A percentile compares a stretch with the other conserved stretches of the same genome.
Evolutionary conservation across 192 early-diverging fungal species (phyloP).

Genomic region (Ambispora gerdemannii): DNA sequence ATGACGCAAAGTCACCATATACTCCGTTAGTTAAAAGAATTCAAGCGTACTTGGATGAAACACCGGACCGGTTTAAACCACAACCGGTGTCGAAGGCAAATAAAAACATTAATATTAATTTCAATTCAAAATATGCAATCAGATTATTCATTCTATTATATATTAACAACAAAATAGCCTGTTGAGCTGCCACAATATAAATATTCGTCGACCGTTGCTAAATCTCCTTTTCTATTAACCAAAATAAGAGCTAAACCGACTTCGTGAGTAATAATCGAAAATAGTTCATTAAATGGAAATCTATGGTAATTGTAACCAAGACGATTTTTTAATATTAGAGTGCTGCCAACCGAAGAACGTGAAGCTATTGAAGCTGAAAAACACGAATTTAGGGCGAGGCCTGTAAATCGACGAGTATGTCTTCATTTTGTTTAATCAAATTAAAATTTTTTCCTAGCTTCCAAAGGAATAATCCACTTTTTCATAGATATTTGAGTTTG

Average conservation of each 20-base stretch:
- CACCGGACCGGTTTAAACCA: not conserved
- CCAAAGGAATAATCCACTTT: not conserved
- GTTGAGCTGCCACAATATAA: not conserved
- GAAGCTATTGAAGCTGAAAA: not conserved
- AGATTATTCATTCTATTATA: not conserved
- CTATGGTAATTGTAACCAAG: too few relatives aligned
- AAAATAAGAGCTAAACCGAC: not conserved
- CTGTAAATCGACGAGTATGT: not conserved
- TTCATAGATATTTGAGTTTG: constrained; percentile 2
- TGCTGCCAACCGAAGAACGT: constrained; percentile 2
- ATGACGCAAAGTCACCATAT: not conserved
- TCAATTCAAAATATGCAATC: not conserved
- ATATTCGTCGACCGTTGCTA: too few relatives aligned
- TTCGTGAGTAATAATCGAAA: not conserved
- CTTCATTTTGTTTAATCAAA: not conserved
- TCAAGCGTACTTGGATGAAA: not conserved
- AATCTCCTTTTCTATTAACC: not conserved
- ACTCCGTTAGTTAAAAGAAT: not conserved
- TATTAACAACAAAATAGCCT: not conserved
- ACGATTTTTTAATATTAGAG: not conserved
- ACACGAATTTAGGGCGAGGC: not conserved
- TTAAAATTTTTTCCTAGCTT: not conserved
- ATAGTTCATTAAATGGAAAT: not conserved
- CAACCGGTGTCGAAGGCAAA: not conserved
- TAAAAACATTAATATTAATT: not conserved